phyloP scores from a whole-genome alignment of 768 basidiomycete species.

The Lentinula aciculospora region DNA sequence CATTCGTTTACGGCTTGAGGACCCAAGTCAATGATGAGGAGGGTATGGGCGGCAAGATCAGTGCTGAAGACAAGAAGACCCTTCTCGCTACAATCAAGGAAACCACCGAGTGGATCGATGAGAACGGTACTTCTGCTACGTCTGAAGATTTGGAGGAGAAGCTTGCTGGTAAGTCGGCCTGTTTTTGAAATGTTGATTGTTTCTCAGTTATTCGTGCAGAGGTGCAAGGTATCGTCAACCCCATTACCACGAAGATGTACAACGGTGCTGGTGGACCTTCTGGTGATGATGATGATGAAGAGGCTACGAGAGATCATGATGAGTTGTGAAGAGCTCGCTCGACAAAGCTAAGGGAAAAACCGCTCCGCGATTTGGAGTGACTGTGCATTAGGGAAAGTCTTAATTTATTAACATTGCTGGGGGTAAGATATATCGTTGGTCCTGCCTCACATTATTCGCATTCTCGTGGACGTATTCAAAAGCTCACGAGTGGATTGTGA shows the following conservation, averaged over 20 bases:
- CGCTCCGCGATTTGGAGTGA: neutral
- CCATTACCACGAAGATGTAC: slow-evolving; percentile 84
- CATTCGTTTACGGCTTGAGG: slow-evolving; percentile 85
- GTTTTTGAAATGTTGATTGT: neutral
- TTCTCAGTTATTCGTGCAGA: slow-evolving; percentile 26
- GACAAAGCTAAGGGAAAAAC: neutral
- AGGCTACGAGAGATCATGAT: slow-evolving; percentile 36
- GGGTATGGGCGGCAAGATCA: slow-evolving; percentile 86
- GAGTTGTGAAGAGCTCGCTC: slow-evolving; percentile 28
- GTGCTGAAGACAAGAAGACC: slow-evolving; percentile 78
- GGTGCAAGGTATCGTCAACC: slow-evolving; percentile 70
- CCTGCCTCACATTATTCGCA: neutral
- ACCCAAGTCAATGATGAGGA: slow-evolving; percentile 81
- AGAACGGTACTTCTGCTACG: slow-evolving; percentile 66
- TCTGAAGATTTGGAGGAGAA: slow-evolving; percentile 93
- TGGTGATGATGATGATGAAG: slow-evolving; percentile 28
- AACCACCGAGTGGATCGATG: slow-evolving; percentile 88
- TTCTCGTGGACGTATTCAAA: neutral
- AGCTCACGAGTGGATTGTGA: neutral
- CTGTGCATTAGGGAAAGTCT: neutral
- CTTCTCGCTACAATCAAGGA: slow-evolving; percentile 82
- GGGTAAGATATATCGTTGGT: neutral
- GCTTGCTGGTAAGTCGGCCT: slow-evolving; percentile 41
- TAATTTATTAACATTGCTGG: neutral
- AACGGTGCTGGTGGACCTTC: slow-evolving; percentile 35